These are phyloP conservation scores for Niebla homalea DNA, from an alignment of 495 filamentous ascomycete genomes.

Conservation along the genomic window DNA sequence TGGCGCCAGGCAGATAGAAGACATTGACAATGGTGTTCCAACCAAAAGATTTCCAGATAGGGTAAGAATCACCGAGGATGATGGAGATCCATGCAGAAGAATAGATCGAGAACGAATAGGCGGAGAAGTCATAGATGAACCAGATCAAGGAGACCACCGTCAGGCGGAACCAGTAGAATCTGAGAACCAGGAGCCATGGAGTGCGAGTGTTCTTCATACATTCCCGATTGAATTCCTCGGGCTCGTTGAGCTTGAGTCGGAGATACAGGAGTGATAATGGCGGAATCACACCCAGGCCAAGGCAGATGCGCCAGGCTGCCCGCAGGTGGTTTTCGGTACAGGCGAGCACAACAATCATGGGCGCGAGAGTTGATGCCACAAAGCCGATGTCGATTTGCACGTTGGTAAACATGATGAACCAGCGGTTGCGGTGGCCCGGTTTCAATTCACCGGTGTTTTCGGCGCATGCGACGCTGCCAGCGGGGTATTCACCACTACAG, in stretches of 20 bases:
- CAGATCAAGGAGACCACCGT: constrained; percentile 65
- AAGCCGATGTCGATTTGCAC: constrained; percentile 74
- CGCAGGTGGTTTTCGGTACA: constrained; percentile 54
- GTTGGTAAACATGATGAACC: constrained; percentile 93
- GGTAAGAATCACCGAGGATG: constrained; percentile 41
- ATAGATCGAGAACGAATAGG: constrained; percentile 72
- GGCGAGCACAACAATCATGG: constrained; percentile 57
- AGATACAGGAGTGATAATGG: constrained; percentile 62
- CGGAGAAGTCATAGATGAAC: constrained; percentile 84
- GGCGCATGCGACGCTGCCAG: constrained; percentile 70
- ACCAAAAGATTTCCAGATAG: constrained; percentile 63
- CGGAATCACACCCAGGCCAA: constrained; percentile 71
- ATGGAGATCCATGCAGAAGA: constrained; percentile 54
- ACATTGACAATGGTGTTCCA: constrained; percentile 77
- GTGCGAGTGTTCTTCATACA: constrained; percentile 37
- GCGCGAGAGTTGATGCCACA: constrained; percentile 60
- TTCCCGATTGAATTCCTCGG: constrained; percentile 61
- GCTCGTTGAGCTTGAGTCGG: constrained; percentile 65
- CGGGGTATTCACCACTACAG: constrained; percentile 74
- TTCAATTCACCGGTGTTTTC: constrained; percentile 77
- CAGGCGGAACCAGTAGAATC: constrained; percentile 46
- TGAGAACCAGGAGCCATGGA: constrained; percentile 36
- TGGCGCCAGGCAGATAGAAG: constrained; percentile 76
- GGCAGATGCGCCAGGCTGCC: constrained; percentile 59
- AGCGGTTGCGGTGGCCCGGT: constrained; percentile 64